Evolutionary conservation across 1,284 basidiomycete genomes (phyloP).

Genomic region (Blastosporella zonata): DNA sequence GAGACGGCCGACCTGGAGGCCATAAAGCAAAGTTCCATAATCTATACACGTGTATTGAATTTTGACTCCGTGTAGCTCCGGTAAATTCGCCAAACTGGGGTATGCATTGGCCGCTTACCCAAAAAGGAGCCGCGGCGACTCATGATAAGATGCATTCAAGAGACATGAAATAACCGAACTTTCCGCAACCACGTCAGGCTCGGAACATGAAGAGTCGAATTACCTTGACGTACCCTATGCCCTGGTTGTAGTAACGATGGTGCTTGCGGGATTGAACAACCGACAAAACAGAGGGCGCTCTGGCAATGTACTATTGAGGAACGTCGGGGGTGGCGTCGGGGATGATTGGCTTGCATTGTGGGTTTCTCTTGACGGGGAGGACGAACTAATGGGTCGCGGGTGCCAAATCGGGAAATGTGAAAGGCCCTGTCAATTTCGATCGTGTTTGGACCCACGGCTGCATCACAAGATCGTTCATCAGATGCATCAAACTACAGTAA

Average conservation of each 20-base stretch:
- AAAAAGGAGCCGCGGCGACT: conserved; percentile 8
- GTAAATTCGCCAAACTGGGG: conserved; percentile 9
- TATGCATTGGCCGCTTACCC: conserved; percentile 2
- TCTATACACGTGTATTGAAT: conserved; percentile 7
- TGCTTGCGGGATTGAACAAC: too few relatives aligned
- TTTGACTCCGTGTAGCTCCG: conserved; percentile 15
- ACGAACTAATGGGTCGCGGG: conserved; percentile 29
- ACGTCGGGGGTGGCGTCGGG: conserved; percentile 9
- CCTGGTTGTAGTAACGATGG: background rate
- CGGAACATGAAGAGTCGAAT: conserved; percentile 11
- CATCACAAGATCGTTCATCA: conserved; percentile 22
- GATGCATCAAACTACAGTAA: background rate
- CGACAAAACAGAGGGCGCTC: background rate
- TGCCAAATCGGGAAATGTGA: conserved; percentile 29
- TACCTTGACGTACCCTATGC: background rate
- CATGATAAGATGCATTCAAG: conserved; percentile 7
- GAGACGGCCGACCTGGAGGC: conserved; percentile 8
- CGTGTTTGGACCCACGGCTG: conserved; percentile 19
- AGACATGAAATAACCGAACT: conserved; percentile 16
- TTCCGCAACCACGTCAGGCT: conserved; percentile 10
- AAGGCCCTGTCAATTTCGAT: conserved; percentile 22
- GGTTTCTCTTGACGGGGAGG: conserved; percentile 4
- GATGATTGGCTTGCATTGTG: conserved; percentile 8
- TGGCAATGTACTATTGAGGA: conserved; percentile 1
- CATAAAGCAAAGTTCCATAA: conserved; percentile 6